Evolutionary conservation across 2,329 filamentous ascomycete species (phyloP).

Genomic region (Curvularia spicifera): DNA sequence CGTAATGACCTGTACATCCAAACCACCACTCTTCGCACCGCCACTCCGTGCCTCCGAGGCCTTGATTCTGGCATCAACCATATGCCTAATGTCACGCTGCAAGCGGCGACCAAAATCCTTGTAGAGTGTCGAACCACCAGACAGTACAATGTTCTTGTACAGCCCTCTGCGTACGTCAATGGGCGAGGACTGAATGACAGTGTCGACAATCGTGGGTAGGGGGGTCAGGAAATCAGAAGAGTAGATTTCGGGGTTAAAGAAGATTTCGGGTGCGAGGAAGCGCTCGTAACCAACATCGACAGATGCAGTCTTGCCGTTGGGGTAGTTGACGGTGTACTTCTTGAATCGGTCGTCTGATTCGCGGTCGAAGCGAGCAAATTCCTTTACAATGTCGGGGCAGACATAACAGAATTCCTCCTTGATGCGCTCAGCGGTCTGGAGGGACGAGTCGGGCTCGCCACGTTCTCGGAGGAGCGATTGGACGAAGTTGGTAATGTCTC

Average conservation of each 20-base stretch:
- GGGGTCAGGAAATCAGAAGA: conserved; percentile 98
- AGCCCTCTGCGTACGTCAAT: conserved; percentile 96
- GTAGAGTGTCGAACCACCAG: conserved; percentile 95
- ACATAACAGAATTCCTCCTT: conserved; percentile 99
- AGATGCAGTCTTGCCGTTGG: conserved; percentile 80
- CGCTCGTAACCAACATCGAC: conserved; percentile 98
- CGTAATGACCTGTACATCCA: conserved; percentile 96
- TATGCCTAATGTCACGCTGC: conserved; percentile 95
- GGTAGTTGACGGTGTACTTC: conserved; percentile 85
- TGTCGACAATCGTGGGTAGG: conserved; percentile 90
- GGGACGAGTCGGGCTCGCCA: conserved; percentile 92
- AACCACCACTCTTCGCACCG: conserved; percentile 87
- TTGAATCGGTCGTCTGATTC: conserved; percentile 85
- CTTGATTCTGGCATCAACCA: conserved; percentile 91
- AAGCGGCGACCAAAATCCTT: conserved; percentile 96
- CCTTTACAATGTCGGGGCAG: conserved; percentile 97
- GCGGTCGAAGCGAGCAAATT: conserved; percentile 91
- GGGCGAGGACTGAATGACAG: conserved; percentile 94
- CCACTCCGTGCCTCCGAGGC: conserved; percentile 91
- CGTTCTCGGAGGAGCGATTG: conserved; percentile 95
- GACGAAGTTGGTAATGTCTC: conserved; percentile 98
- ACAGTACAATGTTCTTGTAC: conserved; percentile 99
- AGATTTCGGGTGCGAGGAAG: conserved; percentile 97
- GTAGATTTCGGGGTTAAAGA: conserved; percentile 99
- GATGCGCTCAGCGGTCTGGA: conserved; percentile 97